These are phyloP conservation scores for Nitzschia putrida DNA, from an alignment of 108 stramenopile species.

Conservation along the genomic window DNA sequence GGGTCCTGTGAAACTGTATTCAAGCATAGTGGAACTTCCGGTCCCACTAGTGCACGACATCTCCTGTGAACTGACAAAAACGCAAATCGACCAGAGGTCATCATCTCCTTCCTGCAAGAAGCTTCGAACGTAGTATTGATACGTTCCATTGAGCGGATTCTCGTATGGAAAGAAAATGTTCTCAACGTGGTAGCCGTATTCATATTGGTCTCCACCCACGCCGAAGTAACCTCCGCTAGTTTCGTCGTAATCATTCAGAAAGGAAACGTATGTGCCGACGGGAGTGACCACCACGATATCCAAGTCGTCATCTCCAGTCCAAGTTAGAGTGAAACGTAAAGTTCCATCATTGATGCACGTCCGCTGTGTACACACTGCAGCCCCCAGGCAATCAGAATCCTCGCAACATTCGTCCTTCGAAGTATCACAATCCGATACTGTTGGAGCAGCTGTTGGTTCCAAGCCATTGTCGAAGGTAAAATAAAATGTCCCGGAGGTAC, in stretches of 20 bases:
- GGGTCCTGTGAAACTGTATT: slow-evolving; percentile 6
- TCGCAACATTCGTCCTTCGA: slow-evolving; percentile 26
- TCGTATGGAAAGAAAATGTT: slow-evolving; percentile 29
- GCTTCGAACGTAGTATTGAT: slow-evolving; percentile 28
- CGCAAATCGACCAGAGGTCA: slow-evolving; percentile 32
- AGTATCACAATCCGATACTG: neutral
- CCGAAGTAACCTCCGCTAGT: slow-evolving; percentile 28
- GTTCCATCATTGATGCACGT: slow-evolving; percentile 35
- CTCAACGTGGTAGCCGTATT: slow-evolving; percentile 30
- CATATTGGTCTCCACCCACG: slow-evolving; percentile 16
- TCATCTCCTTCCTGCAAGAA: slow-evolving; percentile 16
- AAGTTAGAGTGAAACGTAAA: slow-evolving; percentile 31
- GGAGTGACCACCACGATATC: slow-evolving; percentile 32
- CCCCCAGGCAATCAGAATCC: slow-evolving; percentile 17
- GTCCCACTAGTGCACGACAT: slow-evolving; percentile 14
- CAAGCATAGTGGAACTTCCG: slow-evolving; percentile 18
- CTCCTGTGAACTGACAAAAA: slow-evolving; percentile 23
- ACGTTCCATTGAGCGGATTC: slow-evolving; percentile 22
- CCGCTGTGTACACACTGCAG: slow-evolving; percentile 29
- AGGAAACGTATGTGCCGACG: neutral
- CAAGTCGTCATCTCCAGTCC: slow-evolving; percentile 37
- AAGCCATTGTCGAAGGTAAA: neutral
- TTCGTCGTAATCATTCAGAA: slow-evolving; percentile 16
- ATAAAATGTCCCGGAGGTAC: slow-evolving; percentile 7
- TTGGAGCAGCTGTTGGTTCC: neutral